A percentile compares a stretch with the other conserved stretches of the same genome.
These are phyloP conservation scores for Fusarium kyushuense DNA, from an alignment of 2,329 filamentous ascomycete species.

Conservation along the genomic window DNA sequence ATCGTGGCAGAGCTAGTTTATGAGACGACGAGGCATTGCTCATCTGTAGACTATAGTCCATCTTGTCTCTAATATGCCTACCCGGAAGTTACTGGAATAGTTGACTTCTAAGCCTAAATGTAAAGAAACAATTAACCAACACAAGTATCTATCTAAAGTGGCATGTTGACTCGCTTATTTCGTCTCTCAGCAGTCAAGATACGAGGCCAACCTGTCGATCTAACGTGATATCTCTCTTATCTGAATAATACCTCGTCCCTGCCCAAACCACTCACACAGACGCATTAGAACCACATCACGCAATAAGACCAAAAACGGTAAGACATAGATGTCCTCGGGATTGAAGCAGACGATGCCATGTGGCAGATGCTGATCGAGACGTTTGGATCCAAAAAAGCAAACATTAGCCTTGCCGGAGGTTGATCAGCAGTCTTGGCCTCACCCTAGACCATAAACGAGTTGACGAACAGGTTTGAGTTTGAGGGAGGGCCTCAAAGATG, in stretches of 20 bases:
- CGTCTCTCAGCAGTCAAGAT: not conserved
- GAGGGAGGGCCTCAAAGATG: conserved; percentile 27
- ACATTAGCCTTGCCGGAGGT: conserved; percentile 24
- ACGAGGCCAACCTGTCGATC: conserved; percentile 5
- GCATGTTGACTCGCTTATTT: not conserved
- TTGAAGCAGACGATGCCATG: conserved; percentile 41
- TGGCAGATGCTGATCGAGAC: conserved; percentile 22
- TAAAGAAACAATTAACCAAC: not conserved
- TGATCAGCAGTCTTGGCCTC: conserved; percentile 31
- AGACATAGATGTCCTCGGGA: not conserved
- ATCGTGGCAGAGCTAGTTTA: conserved; percentile 23
- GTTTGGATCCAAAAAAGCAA: conserved; percentile 12
- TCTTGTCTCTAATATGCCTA: not conserved
- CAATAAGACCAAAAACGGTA: not conserved
- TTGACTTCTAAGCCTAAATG: not conserved
- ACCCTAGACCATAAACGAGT: conserved; percentile 31
- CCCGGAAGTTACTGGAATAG: not conserved
- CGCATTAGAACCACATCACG: not conserved
- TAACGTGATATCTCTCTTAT: conserved; percentile 10
- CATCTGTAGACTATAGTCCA: not conserved
- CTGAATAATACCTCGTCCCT: conserved; percentile 27
- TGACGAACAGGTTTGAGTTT: not conserved
- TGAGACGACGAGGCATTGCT: not conserved
- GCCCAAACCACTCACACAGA: conserved; percentile 8
- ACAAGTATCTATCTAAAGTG: not conserved